Base-by-base conservation (phyloP, 352 stramenopile genomes). In the Phytophthora brassicae region DNA sequence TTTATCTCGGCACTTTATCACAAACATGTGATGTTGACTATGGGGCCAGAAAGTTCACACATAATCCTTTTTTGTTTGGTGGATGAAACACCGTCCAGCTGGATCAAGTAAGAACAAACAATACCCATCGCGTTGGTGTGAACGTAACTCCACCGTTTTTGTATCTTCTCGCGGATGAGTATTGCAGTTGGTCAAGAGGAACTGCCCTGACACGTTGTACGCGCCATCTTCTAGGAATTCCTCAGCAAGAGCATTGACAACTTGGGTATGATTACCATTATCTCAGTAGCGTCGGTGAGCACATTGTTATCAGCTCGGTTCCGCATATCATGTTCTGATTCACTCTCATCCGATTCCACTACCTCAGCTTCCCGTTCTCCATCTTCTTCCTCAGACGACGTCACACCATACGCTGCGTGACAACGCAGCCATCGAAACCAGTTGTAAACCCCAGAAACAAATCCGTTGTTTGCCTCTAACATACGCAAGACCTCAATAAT, bases 401-500 rank as follows among this genome's bases (percentile, higher is more conserved):
- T 49, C 1, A 58, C 38, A 16, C n/a, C 50, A 6, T 58, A 58
- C 16, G 19, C 50, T 0, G 26, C 20, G 24, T 49, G 36, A 47
- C 42, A 60, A 2, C 41, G 28, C 14, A 45, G 28, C 55, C 55
- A 55, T 23, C 44, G 22, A 42, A 55, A 56, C 35, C 55, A 63
- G 14, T 17, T 5, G 22, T 52, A 52, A 0, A 52, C 44, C 23
- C 24, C 45, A 11, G 45, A 41, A 4, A 63, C 45, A 23, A 63
- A 63, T 3, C 17, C 55, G 50, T 3, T 36, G 14, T 55, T 36
- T 4, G 44, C 23, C 31, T 63, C 45, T 4, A 63, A 19, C 6
- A 12, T 17, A 17, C 35, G 0, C 0, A 50, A 19, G 0, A 23
- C 35, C 6, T 29, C 13, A 7, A 62, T 62, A 38, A 49, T 62